Evolutionary conservation across 2,329 filamentous ascomycete genomes (phyloP), one percentile per base, ranked within the genome.

Genomic region (Fusarium poae): DNA sequence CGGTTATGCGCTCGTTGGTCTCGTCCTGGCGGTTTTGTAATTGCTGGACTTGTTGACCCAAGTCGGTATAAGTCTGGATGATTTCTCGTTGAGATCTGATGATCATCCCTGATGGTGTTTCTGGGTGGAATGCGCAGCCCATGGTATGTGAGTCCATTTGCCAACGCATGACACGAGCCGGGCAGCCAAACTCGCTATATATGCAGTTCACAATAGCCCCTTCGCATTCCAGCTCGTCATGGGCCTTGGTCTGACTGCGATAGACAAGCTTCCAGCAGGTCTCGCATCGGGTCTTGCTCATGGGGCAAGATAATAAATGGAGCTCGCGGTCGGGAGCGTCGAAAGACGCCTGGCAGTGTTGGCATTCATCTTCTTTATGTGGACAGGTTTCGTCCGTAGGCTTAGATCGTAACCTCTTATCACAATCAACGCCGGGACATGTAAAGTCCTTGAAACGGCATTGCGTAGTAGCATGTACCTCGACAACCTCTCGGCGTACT

Each of bases 361-460:
- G 77, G 72, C 89, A 91, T 12, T 76, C 73, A 1, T 81, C 79
- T 32, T 83, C 76, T 53, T 81, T 81, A 71, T 91, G 89, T 23
- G 86, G 80, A 71, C 89, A 91, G 3, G 81, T 81, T 48, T 82
- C 82, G n/a, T 79, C 80, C 2, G 79, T 77, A 59, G 87, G 81
- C 66, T 85, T 86, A 46, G 84, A 81, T 15, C 81, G 79, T 4
- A 90, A 79, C 25, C 80, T 81, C 73, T 86, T 83, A 30, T 80
- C 76, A 74, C 89, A 91, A 4, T 76, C 73, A 16, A 81, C 73
- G 35, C 85, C 84, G 0, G 86, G 84, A 68, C 89, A 91, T n/a
- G 81, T 79, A 21, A 88, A 84, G 32, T 84, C 78, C 7, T 84
- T 84, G 70, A 85, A 88, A 2, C 80, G 80, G 72, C 89, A 91